These are phyloP conservation scores for Fraxinus xanthoxyloides DNA, from an alignment of 305 asterid species.

Conservation along the genomic window DNA sequence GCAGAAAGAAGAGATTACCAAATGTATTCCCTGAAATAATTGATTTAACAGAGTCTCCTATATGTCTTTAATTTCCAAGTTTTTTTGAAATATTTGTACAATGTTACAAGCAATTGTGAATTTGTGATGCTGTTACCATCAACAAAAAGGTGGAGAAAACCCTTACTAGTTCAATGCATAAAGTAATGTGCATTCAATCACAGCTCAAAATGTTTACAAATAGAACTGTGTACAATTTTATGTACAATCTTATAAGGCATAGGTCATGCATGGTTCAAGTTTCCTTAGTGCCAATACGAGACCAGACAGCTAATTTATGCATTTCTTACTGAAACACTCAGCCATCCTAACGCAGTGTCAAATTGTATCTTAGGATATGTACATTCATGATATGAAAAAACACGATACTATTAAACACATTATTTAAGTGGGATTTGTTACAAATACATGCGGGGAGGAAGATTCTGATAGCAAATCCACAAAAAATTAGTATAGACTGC, in stretches of 20 bases:
- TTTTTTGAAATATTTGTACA: background rate
- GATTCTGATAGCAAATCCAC: background rate
- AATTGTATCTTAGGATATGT: background rate
- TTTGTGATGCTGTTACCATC: too few species aligned
- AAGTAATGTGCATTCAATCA: too few species aligned
- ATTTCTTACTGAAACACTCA: background rate
- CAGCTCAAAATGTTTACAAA: too few species aligned
- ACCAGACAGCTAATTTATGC: background rate
- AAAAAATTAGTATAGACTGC: background rate
- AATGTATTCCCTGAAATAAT: constrained; percentile 51
- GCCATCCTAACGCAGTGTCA: background rate
- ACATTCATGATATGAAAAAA: background rate
- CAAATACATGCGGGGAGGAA: background rate
- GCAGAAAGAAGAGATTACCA: constrained; percentile 51
- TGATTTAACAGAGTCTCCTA: constrained; percentile 83
- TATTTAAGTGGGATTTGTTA: background rate
- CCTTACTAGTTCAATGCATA: too few species aligned
- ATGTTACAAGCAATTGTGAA: too few species aligned
- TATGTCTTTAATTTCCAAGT: constrained; percentile 32
- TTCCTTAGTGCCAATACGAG: too few species aligned
- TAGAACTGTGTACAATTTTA: too few species aligned
- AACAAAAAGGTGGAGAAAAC: too few species aligned
- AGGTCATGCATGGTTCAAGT: too few species aligned
- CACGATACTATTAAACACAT: background rate
- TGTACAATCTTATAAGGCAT: too few species aligned